Evolutionary conservation across 1,139 yeast genomes (phyloP).

Genomic region (Insectozyma bohioensis): DNA sequence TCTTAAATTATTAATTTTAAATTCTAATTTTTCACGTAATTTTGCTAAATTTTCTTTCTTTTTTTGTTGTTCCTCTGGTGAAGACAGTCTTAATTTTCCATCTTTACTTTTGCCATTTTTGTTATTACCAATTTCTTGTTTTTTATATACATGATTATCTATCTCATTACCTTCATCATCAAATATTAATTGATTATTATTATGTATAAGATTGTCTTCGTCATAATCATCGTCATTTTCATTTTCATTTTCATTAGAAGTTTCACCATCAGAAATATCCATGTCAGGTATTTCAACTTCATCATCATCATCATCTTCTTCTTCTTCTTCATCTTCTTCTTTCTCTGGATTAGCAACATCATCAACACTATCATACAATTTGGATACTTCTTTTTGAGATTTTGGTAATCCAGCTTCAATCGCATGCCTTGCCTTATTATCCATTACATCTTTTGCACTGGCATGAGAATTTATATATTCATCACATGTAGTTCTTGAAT

Average conservation of each 20-base stretch:
- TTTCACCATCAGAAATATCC: constrained; percentile 15
- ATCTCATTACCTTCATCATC: constrained; percentile 79
- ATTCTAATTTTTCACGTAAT: constrained; percentile 70
- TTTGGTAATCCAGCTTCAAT: constrained; percentile 57
- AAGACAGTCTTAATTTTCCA: constrained; percentile 19
- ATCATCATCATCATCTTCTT: constrained; percentile 7
- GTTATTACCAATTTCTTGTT: constrained; percentile 12
- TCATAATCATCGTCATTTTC: constrained; percentile 13
- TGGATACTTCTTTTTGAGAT: constrained; percentile 14
- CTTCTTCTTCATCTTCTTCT: constrained; percentile 17
- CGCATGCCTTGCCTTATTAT: constrained; percentile 55
- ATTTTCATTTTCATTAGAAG: constrained; percentile 17
- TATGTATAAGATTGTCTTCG: constrained; percentile 24
- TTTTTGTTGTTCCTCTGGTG: constrained; percentile 48
- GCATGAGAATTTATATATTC: constrained; percentile 37
- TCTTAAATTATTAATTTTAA: constrained; percentile 65
- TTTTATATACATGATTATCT: constrained; percentile 15
- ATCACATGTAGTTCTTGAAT: constrained; percentile 46
- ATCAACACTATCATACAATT: constrained; percentile 8
- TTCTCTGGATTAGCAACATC: constrained; percentile 13
- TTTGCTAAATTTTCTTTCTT: constrained; percentile 59
- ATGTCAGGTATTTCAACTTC: constrained; percentile 11
- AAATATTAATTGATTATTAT: constrained; percentile 51
- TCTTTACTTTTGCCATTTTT: constrained; percentile 25
- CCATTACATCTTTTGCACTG: constrained; percentile 69